These are phyloP conservation scores for Penicillium cosmopolitanum DNA, from an alignment of 495 filamentous ascomycete genomes.

Conservation along the genomic window DNA sequence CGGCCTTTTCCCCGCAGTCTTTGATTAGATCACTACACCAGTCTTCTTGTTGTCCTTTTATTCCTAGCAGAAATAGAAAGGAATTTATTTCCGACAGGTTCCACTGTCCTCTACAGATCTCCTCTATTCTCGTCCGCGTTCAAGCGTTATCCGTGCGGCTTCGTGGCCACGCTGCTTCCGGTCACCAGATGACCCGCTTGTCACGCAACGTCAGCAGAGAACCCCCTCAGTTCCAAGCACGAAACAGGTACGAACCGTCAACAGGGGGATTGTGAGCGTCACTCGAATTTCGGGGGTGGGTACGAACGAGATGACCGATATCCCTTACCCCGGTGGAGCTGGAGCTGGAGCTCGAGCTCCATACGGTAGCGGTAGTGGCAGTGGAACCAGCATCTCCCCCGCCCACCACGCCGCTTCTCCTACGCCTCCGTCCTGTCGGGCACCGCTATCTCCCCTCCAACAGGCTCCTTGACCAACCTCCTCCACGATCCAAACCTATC, in stretches of 20 bases:
- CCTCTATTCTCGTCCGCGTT: slow-evolving; percentile 1
- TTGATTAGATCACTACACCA: no score
- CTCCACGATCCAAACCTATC: slow-evolving; percentile 49
- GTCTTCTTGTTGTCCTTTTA: background rate
- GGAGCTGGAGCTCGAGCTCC: slow-evolving; percentile 33
- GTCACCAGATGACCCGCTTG: slow-evolving; percentile 31
- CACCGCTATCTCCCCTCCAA: slow-evolving; percentile 53
- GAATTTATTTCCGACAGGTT: background rate
- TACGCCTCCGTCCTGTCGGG: slow-evolving; percentile 86
- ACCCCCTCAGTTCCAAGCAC: slow-evolving; percentile 2
- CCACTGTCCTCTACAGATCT: background rate
- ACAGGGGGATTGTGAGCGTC: background rate
- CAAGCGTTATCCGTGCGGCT: slow-evolving; percentile 1
- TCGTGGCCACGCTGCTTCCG: slow-evolving; percentile 24
- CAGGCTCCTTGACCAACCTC: slow-evolving; percentile 63
- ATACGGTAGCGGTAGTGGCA: slow-evolving; percentile 19
- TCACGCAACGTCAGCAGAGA: slow-evolving; percentile 27
- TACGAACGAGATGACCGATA: slow-evolving; percentile 43
- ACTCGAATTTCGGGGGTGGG: slow-evolving; percentile 9
- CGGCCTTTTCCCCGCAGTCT: background rate
- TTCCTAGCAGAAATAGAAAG: background rate
- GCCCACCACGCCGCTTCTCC: slow-evolving; percentile 59
- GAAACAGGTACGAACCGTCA: slow-evolving; percentile 1
- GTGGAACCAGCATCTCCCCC: slow-evolving; percentile 35
- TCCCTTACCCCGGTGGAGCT: slow-evolving; percentile 53